Percentiles rank a stretch among this genome's conserved stretches.
These are phyloP conservation scores for Coelastrella sp. DNA, from an alignment of 139 green algal species.

Conservation along the genomic window DNA sequence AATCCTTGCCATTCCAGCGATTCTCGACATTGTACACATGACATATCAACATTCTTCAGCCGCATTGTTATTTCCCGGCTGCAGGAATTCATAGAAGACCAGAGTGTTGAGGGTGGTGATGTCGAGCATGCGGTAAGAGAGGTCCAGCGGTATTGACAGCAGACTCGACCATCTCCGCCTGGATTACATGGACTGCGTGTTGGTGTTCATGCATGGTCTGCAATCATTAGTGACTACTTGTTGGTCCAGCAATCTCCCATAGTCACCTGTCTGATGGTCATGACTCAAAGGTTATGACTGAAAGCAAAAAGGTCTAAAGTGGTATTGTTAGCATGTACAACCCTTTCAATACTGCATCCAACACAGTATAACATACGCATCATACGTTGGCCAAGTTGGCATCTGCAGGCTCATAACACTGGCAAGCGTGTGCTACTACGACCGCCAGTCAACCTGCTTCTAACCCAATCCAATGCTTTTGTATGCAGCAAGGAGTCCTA, in stretches of 20 bases:
- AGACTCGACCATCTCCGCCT: not conserved
- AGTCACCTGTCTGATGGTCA: no score
- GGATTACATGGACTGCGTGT: not conserved
- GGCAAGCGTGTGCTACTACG: not conserved
- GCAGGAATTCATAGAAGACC: conserved; percentile 71
- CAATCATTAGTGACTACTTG: not conserved
- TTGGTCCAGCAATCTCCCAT: no score
- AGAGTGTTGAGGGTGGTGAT: conserved; percentile 68
- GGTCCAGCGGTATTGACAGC: not conserved
- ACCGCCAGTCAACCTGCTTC: not conserved
- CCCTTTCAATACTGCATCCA: no score
- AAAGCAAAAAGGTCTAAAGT: no score
- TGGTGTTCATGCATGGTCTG: not conserved
- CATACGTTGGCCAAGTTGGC: not conserved
- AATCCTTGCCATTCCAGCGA: not conserved
- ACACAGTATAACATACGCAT: no score
- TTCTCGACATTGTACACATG: not conserved
- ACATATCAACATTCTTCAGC: not conserved
- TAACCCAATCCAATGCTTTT: not conserved
- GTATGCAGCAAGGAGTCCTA: conserved; percentile 86
- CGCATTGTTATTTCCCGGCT: not conserved
- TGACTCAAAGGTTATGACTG: no score
- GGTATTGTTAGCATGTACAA: no score
- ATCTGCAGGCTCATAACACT: not conserved
- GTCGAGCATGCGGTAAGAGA: conserved; percentile 77